phyloP scores from a whole-genome alignment of 2,329 filamentous ascomycete genomes.

The Trichoderma brevicompactum region DNA sequence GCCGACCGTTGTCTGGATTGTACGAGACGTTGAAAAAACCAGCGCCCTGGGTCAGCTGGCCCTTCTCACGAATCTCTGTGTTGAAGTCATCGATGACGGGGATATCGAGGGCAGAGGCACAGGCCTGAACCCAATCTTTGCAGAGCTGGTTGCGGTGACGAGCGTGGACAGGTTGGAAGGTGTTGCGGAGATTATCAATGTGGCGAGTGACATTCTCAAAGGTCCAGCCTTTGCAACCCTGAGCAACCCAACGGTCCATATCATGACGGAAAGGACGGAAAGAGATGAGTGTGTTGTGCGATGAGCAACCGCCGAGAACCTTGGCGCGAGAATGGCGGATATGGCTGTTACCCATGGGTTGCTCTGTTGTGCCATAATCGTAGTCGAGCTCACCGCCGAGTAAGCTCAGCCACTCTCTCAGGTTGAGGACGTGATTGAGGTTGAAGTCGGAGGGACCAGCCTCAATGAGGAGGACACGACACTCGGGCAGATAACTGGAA shows the following conservation, averaged over 20 bases:
- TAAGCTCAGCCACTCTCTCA: constrained; percentile 84
- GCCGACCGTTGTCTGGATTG: constrained; percentile 83
- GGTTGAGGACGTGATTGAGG: constrained; percentile 82
- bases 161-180: constrained; percentile 84
- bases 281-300: constrained; percentile 91
- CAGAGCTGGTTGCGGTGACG: constrained; percentile 89
- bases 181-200: constrained; percentile 83
- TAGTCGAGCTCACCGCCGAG: constrained; percentile 89
- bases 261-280: constrained; percentile 92
- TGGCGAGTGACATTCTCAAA: constrained; percentile 84
- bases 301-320: constrained; percentile 89
- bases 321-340: constrained; percentile 92
- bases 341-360: constrained; percentile 88
- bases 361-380: constrained; percentile 86
- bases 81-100: constrained; percentile 87
- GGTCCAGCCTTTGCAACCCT: constrained; percentile 83
- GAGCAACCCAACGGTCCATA: constrained; percentile 78
- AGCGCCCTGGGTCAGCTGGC: constrained; percentile 73
- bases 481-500: constrained; percentile 81
- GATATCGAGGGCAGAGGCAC: constrained; percentile 77
- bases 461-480: constrained; percentile 82
- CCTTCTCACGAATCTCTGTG: constrained; percentile 74
- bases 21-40: constrained; percentile 92
- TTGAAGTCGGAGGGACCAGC: constrained; percentile 87
- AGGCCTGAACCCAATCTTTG: constrained; percentile 85